phyloP scores from a whole-genome alignment of 2,329 filamentous ascomycete species.

The Arthrobotrys sphaeroides region DNA sequence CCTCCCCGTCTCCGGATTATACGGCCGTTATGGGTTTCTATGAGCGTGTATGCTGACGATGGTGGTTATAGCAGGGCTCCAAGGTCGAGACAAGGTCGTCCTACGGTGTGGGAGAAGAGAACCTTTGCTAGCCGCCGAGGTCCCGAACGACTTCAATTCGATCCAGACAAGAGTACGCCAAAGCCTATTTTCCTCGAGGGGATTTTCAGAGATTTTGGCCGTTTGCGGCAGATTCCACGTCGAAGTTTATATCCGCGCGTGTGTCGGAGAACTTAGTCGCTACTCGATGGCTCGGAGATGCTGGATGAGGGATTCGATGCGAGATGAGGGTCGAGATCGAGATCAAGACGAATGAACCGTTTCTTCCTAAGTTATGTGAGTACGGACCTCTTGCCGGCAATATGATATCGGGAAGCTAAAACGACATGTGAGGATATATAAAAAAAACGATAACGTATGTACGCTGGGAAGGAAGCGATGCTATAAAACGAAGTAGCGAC shows the following conservation, averaged over 20 bases:
- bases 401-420: neutral
- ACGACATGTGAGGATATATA: neutral
- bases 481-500: slow-evolving; percentile 23
- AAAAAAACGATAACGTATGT: neutral
- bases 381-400: neutral
- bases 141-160: neutral
- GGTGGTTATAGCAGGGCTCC: neutral
- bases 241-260: slow-evolving; percentile 48
- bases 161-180: neutral
- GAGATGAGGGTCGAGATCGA: neutral
- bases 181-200: slow-evolving; percentile 34
- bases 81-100: neutral
- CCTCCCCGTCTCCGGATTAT: slow-evolving; percentile 22
- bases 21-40: neutral
- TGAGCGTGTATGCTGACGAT: neutral
- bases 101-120: slow-evolving; percentile 19
- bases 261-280: slow-evolving; percentile 15
- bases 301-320: slow-evolving; percentile 13
- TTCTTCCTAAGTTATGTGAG: slow-evolving; percentile 17
- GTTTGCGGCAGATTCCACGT: slow-evolving; percentile 28
- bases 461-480: slow-evolving; percentile 1
- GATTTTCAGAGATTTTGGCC: slow-evolving; percentile 42
- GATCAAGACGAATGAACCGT: neutral
- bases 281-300: neutral
- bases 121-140: slow-evolving; percentile 26